Base-by-base conservation (phyloP, 225 moss, liverwort and hornwort species). In the Neckera pumila region DNA sequence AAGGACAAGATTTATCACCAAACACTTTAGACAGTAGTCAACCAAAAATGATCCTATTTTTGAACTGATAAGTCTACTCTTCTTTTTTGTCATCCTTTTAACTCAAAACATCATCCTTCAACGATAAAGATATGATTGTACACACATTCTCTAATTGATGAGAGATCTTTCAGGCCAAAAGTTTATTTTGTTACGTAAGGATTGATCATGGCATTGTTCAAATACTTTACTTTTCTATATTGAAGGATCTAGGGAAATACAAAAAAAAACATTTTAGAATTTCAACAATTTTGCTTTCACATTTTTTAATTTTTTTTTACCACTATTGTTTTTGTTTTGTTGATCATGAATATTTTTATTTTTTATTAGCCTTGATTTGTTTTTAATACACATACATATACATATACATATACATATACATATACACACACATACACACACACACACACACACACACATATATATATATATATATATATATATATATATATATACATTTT, bases 171-270 rank as follows among this genome's bases (percentile, higher is more conserved):
- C 0, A 13, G 0, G 22, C 0, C 5, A 53, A 13, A 20, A 33
- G 8, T 7, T 12, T 7, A 76, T 33, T 3, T 10, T 1, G 5
- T 0, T 49, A 49, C 0, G 0, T 12, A 33, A 49, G 2, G 20
- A 0, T 75, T 75, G 31, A 49, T 7, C 0, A 21, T 51, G 13
- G 12, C 6, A 51, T 12, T 51, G 7, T 0, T 0, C 0, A 75
- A 51, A 75, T 74, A 74, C 2, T 51, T 12, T 33, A 12, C 0
- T 51, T 49, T 75, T 76, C 4, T 0, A 0, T 33, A 1, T 75
- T 34, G 22, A 53, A 54, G 36, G 21, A 0, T 22, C 51, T 53
- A 0, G 1, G 1, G 7, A 76, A 23, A 14, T 53, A 14, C 0
- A 14, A 47, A 22, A 31, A 14, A n/a, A 20, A 12, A 20, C 1